A percentile compares a stretch with the other conserved stretches of the same genome.
These are phyloP conservation scores for Lagenaria siceraria DNA, from an alignment of 306 rosid genomes.

Conservation along the genomic window DNA sequence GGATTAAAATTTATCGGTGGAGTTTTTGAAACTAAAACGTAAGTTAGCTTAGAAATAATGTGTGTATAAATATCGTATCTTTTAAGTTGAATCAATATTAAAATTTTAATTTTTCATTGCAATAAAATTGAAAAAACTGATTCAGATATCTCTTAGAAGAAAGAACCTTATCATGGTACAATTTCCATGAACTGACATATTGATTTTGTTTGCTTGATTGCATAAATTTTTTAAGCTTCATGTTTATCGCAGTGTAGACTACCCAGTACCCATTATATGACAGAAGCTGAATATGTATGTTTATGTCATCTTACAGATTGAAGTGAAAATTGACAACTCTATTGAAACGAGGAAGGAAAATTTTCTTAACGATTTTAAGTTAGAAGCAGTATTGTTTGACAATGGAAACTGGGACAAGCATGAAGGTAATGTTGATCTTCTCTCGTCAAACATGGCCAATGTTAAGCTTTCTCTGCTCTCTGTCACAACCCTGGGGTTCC, in stretches of 20 bases:
- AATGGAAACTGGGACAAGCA: constrained; percentile 40
- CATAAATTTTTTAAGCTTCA: neutral
- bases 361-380: constrained; percentile 38
- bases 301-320: constrained; percentile 46
- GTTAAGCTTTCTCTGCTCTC: constrained; percentile 38
- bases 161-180: neutral
- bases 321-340: constrained; percentile 71
- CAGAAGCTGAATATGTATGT: neutral
- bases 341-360: constrained; percentile 40
- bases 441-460: constrained; percentile 51
- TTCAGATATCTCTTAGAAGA: neutral
- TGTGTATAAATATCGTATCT: neutral
- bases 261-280: neutral
- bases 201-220: neutral
- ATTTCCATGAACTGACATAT: neutral
- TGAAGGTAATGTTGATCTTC: constrained; percentile 44
- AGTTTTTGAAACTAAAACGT: too few species aligned
- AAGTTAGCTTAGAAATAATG: too few species aligned
- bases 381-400: constrained; percentile 68
- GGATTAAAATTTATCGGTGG: too few species aligned
- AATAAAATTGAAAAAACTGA: neutral
- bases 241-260: neutral
- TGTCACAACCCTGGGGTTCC: constrained; percentile 36
- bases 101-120: neutral
- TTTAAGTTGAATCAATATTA: neutral